A percentile compares a stretch with the other conserved stretches of the same genome.
Evolutionary conservation across 2,329 filamentous ascomycete genomes (phyloP).

Genomic region (Scorias spongiosa): DNA sequence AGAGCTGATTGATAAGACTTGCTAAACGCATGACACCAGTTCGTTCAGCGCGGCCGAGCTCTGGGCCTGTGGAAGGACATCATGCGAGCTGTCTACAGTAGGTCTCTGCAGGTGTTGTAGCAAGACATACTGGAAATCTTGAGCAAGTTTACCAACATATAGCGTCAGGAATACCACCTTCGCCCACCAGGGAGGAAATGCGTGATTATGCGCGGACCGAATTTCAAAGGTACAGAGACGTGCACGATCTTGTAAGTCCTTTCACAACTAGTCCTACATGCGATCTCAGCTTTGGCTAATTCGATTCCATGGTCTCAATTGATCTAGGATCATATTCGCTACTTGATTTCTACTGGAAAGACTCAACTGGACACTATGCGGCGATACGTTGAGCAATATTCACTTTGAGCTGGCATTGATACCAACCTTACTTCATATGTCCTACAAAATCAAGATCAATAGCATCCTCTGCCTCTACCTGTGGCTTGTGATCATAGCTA

Average conservation of each 20-base stretch:
- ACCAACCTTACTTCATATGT: too few species aligned
- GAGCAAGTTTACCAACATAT: too few species aligned
- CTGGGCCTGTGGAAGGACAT: conserved; percentile 34
- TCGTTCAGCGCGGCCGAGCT: conserved; percentile 33
- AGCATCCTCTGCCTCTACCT: too few species aligned
- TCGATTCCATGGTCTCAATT: too few species aligned
- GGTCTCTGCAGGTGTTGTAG: conserved; percentile 1
- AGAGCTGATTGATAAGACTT: background rate
- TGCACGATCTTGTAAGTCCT: conserved; percentile 30
- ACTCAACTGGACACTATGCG: conserved; percentile 37
- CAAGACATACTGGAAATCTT: too few species aligned
- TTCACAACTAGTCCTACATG: background rate
- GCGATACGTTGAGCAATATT: conserved; percentile 23
- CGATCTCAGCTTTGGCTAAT: too few species aligned
- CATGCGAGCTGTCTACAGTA: conserved; percentile 26
- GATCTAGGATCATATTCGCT: conserved; percentile 30
- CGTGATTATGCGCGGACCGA: conserved; percentile 32
- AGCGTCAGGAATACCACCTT: conserved; percentile 19
- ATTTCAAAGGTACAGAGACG: conserved; percentile 31
- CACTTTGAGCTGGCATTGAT: background rate
- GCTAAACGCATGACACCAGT: conserved; percentile 19
- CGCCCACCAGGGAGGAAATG: conserved; percentile 27
- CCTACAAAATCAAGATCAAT: too few species aligned
- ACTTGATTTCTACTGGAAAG: conserved; percentile 34
- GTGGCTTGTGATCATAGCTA: too few species aligned